These are phyloP conservation scores for Phytomonas sp. DNA, from an alignment of 208 protist species.

Conservation along the genomic window DNA sequence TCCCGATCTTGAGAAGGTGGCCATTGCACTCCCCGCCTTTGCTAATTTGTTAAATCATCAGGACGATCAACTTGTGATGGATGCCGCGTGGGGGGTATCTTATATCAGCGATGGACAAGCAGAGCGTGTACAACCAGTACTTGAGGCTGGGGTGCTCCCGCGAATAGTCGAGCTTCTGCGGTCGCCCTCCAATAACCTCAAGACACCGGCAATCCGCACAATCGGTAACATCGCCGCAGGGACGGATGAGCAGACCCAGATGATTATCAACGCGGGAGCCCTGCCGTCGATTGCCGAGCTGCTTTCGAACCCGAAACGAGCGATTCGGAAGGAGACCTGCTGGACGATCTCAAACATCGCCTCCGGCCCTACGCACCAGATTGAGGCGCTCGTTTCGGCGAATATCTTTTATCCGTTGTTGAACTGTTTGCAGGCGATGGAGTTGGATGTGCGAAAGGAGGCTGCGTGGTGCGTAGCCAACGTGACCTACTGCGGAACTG, in stretches of 20 bases:
- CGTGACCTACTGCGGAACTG: constrained; percentile 86
- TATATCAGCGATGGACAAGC: constrained; percentile 95
- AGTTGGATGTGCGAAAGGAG: constrained; percentile 97
- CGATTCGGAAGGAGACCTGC: constrained; percentile 97
- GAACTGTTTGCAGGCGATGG: constrained; percentile 64
- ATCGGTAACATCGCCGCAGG: constrained; percentile 99
- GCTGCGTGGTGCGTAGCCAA: constrained; percentile 97
- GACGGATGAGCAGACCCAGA: constrained; percentile 94
- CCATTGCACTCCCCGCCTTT: constrained; percentile 84
- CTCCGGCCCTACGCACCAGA: constrained; percentile 92
- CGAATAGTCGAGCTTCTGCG: constrained; percentile 92
- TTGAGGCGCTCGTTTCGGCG: constrained; percentile 87
- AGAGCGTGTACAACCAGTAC: constrained; percentile 92
- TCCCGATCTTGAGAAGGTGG: constrained; percentile 66
- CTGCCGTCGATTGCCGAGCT: constrained; percentile 75
- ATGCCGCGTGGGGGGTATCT: constrained; percentile 96
- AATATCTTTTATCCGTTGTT: constrained; percentile 92
- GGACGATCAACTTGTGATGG: constrained; percentile 94
- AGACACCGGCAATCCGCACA: constrained; percentile 94
- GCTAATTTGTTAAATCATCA: constrained; percentile 67
- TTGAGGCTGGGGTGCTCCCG: constrained; percentile 84
- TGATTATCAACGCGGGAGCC: constrained; percentile 89
- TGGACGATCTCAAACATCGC: constrained; percentile 99
- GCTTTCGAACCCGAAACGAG: constrained; percentile 72
- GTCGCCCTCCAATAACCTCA: constrained; percentile 48